Base-by-base conservation (phyloP, 768 basidiomycete genomes). In the Dentipellis fragilis region DNA sequence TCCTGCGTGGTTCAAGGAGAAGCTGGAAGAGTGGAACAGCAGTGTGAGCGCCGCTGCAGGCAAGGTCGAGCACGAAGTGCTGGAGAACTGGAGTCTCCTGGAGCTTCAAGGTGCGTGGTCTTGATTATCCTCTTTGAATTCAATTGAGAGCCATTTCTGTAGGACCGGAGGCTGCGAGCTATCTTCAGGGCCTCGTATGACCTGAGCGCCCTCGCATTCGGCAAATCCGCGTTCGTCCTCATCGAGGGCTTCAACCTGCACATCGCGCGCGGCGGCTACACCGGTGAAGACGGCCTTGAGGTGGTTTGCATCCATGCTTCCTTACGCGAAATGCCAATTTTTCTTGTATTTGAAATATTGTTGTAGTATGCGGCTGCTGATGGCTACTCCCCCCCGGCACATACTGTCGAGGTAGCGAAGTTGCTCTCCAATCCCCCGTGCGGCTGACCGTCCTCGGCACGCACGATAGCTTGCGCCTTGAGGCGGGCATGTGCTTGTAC, bases 261-360 rank as follows among this genome's bases (percentile, higher is more conserved):
- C 66, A 81, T 98, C 34, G 89, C 93, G 7, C 83, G 96, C 14
- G 91, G 93, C 23, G 96, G 96, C 4, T 99, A 99, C 71, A 98
- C 96, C 0, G 96, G 96, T 10, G 96, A 99, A 71, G 96, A 99
- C 69, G 96, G 96, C 0, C 97, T 99, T 62, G 96, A 99, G 78
- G 93, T 84, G 23, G 57, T 72, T 57, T 6, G 29, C 29, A 29
- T 3, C 29, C 29, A 29, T 29, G 29, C n/a, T n/a, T n/a, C n/a
- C n/a, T n/a, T n/a, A n/a, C n/a, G n/a, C n/a, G n/a, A n/a, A n/a
- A n/a, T n/a, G n/a, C n/a, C n/a, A n/a, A n/a, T n/a, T n/a, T n/a
- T n/a, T n/a, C n/a, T n/a, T n/a, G n/a, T n/a, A n/a, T n/a, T n/a
- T n/a, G n/a, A n/a, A n/a, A n/a, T n/a, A n/a, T n/a, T n/a, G n/a